Conservation (phyloP, 441 rosid species). For the Macaranga tanarius region DNA sequence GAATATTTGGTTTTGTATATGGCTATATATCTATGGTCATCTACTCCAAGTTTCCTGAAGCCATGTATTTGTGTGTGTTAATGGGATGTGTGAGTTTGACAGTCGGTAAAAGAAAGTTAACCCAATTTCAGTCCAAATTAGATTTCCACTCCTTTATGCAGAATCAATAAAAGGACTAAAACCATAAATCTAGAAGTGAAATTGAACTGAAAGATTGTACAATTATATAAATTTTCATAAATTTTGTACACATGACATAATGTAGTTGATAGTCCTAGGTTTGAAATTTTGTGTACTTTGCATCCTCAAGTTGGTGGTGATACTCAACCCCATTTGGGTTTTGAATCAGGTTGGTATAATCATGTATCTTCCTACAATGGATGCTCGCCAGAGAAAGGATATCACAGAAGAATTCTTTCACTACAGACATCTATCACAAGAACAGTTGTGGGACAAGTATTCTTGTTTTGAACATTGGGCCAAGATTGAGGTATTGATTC, state of each 20-base stretch:
- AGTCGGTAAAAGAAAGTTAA: too few species aligned
- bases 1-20: too few species aligned
- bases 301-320: not conserved
- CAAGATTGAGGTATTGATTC: slow-evolving; percentile 75
- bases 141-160: too few species aligned
- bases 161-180: too few species aligned
- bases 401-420: slow-evolving; percentile 90
- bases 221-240: not conserved
- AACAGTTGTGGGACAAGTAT: slow-evolving; percentile 68
- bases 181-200: not conserved
- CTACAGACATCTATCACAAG: slow-evolving; percentile 70
- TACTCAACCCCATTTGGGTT: slow-evolving; percentile 10
- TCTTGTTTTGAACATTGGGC: slow-evolving; percentile 97
- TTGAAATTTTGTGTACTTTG: not conserved
- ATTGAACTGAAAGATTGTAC: not conserved
- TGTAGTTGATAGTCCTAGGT: not conserved
- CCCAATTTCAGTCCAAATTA: too few species aligned
- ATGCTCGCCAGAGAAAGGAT: slow-evolving; percentile 89
- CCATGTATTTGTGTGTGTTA: too few species aligned
- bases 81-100: too few species aligned
- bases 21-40: too few species aligned
- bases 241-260: not conserved
- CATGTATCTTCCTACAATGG: slow-evolving; percentile 91
- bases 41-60: too few species aligned
- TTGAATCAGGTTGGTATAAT: slow-evolving; percentile 83